A percentile compares a stretch with the other conserved stretches of the same genome.
Evolutionary conservation across 495 filamentous ascomycete species (phyloP).

Genomic region (Bathelium albidoporum): DNA sequence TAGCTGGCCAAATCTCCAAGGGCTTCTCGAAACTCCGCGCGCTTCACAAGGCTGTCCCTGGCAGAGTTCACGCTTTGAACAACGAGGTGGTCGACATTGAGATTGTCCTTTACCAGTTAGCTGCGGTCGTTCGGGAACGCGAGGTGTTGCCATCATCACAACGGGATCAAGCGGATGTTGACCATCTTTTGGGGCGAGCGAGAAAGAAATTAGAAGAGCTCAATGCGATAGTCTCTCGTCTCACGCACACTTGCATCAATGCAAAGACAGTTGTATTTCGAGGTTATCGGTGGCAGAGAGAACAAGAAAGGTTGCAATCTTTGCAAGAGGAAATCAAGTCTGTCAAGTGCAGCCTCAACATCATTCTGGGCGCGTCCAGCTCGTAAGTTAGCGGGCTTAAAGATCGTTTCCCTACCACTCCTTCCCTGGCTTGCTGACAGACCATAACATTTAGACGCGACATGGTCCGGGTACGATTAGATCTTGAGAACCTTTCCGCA

Average conservation of each 20-base stretch:
- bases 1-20: neutral
- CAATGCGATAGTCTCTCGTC: neutral
- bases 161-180: neutral
- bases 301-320: neutral
- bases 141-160: neutral
- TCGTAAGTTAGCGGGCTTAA: neutral
- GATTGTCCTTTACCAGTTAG: neutral
- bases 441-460: neutral
- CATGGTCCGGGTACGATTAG: neutral
- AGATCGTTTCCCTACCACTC: neutral
- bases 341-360: neutral
- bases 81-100: slow-evolving; percentile 4
- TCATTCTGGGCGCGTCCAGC: neutral
- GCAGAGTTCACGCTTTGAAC: neutral
- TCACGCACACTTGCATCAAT: neutral
- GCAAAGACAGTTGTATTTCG: neutral
- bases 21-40: neutral
- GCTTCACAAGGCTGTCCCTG: neutral
- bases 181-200: neutral
- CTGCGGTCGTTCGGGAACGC: neutral
- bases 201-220: neutral
- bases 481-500: neutral
- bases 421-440: neutral
- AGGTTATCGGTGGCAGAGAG: neutral
- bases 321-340: slow-evolving; percentile 3